phyloP scores from a whole-genome alignment of 1,139 yeast species.

The Taphrina populina region DNA sequence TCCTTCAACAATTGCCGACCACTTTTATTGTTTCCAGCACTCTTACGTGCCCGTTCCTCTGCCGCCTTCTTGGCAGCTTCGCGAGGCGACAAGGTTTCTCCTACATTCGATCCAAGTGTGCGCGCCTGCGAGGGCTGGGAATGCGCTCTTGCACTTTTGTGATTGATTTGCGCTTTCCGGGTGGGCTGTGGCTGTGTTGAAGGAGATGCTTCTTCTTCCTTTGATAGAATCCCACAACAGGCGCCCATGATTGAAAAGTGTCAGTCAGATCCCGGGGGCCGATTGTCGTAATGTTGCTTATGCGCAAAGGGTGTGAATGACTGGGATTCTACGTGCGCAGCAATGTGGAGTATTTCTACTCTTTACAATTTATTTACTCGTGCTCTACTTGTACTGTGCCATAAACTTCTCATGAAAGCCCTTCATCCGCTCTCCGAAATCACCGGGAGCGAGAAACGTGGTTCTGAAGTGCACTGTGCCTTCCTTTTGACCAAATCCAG shows the following conservation, averaged over 20 bases:
- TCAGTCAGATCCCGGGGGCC: too few species aligned
- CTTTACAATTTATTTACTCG: too few species aligned
- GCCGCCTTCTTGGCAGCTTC: conserved; percentile 14
- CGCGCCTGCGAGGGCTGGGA: too few species aligned
- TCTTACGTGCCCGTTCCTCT: background rate
- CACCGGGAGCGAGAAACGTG: conserved; percentile 94
- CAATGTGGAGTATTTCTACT: too few species aligned
- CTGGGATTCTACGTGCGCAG: too few species aligned
- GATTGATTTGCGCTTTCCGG: too few species aligned
- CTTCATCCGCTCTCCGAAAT: conserved; percentile 77
- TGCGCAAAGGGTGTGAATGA: too few species aligned
- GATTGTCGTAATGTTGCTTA: too few species aligned
- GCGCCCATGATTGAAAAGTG: too few species aligned
- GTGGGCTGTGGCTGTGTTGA: too few species aligned
- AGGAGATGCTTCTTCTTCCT: too few species aligned
- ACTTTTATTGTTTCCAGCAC: background rate
- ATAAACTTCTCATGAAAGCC: conserved; percentile 73
- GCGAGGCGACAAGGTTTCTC: background rate
- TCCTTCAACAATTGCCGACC: conserved; percentile 14
- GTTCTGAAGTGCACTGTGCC: conserved; percentile 92
- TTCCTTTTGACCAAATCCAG: conserved; percentile 89
- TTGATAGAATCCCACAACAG: conserved; percentile 7
- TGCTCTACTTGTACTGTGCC: conserved; percentile 52
- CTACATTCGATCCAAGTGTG: conserved; percentile 1
- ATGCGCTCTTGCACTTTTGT: too few species aligned